phyloP scores from a whole-genome alignment of 352 stramenopile genomes.

The Phytophthora litchii region DNA sequence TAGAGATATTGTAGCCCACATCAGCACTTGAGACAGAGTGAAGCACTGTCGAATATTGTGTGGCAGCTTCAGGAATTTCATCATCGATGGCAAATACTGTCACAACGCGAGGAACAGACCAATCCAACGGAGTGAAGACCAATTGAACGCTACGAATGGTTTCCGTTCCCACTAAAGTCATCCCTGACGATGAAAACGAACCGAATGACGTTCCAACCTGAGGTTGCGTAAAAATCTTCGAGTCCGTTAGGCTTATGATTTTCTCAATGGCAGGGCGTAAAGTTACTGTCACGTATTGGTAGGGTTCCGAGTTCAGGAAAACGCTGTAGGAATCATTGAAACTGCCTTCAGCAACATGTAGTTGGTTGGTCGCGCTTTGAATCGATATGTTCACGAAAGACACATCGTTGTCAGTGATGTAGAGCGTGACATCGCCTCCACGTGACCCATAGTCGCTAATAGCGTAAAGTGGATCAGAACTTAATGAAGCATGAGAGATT shows the following conservation, averaged over 20 bases:
- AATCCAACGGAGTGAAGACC: conserved; percentile 74
- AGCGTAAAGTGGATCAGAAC: conserved; percentile 54
- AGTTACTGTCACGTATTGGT: conserved; percentile 57
- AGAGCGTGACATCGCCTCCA: conserved; percentile 37
- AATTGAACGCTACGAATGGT: conserved; percentile 40
- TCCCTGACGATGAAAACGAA: conserved; percentile 24
- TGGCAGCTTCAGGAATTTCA: conserved; percentile 58
- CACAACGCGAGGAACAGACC: conserved; percentile 45
- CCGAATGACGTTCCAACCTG: conserved; percentile 39
- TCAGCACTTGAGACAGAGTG: conserved; percentile 58
- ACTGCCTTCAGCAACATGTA: conserved; percentile 73
- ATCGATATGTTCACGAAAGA: conserved; percentile 72
- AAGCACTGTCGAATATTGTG: conserved; percentile 56
- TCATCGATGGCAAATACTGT: conserved; percentile 70
- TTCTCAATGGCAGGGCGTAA: conserved; percentile 47
- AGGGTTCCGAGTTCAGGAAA: conserved; percentile 65
- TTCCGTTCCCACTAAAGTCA: conserved; percentile 10
- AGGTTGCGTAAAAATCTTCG: conserved; percentile 29
- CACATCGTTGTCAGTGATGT: conserved; percentile 70
- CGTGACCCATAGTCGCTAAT: conserved; percentile 35
- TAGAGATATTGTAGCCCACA: conserved; percentile 67
- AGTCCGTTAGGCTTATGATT: conserved; percentile 44
- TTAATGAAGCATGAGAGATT: conserved; percentile 59
- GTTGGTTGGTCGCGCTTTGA: conserved; percentile 27
- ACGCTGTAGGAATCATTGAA: conserved; percentile 83